phyloP scores from a whole-genome alignment of 2,329 filamentous ascomycete species.

The Botryosphaeria agaves region DNA sequence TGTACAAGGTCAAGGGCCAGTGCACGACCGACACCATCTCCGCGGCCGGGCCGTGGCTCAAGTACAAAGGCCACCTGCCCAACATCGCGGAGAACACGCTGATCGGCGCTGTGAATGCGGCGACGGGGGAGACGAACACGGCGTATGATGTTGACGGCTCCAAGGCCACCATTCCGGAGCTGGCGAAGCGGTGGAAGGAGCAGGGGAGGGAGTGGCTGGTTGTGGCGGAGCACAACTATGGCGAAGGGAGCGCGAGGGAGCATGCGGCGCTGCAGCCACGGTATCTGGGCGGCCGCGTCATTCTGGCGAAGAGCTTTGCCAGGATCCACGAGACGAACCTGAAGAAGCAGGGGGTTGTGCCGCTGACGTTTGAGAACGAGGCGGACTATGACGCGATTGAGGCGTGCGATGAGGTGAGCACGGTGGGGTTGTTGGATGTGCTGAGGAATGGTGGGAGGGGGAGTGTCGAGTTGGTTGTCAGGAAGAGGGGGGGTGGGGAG shows the following conservation, averaged over 20 bases:
- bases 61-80: conserved; percentile 97
- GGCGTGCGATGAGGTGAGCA: conserved; percentile 69
- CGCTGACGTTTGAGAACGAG: conserved; percentile 78
- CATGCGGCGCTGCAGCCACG: conserved; percentile 80
- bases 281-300: conserved; percentile 74
- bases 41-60: conserved; percentile 89
- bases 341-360: conserved; percentile 95
- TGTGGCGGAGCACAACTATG: conserved; percentile 95
- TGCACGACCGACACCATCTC: conserved; percentile 99
- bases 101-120: conserved; percentile 84
- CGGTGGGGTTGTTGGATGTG: conserved; percentile 70
- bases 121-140: conserved; percentile 80
- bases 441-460: conserved; percentile 63
- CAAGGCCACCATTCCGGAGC: conserved; percentile 64
- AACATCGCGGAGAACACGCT: conserved; percentile 97
- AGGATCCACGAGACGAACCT: conserved; percentile 91
- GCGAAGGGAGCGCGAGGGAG: conserved; percentile 76
- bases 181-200: conserved; percentile 69
- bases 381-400: conserved; percentile 71
- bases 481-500: conserved; percentile 39
- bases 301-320: conserved; percentile 74
- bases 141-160: conserved; percentile 75
- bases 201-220: conserved; percentile 71
- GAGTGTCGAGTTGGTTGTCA: conserved; percentile 46
- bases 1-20: conserved; percentile 94